Evolutionary conservation across 768 basidiomycete genomes (phyloP).

Genomic region (Tulasnella sp.): DNA sequence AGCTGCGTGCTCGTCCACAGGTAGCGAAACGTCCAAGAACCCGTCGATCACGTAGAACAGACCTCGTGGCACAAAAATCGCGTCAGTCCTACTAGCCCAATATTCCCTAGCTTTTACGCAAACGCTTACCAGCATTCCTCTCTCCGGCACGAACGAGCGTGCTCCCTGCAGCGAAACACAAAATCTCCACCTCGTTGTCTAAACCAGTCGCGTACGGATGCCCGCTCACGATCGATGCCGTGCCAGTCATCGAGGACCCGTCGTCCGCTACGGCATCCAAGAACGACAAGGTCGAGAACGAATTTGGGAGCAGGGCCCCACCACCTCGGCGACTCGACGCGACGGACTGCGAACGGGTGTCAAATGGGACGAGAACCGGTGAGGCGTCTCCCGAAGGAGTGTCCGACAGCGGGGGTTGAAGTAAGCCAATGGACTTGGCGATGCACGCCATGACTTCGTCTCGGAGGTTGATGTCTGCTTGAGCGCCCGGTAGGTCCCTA

Average conservation of each 20-base stretch:
- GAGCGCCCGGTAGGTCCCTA: slow-evolving; percentile 20
- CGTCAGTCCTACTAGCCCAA: neutral
- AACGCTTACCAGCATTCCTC: slow-evolving; percentile 55
- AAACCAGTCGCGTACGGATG: slow-evolving; percentile 42
- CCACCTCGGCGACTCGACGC: neutral
- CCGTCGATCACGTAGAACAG: slow-evolving; percentile 95
- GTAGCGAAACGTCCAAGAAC: slow-evolving; percentile 82
- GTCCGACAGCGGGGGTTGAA: slow-evolving; percentile 52
- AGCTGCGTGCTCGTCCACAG: slow-evolving; percentile 29
- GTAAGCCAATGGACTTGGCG: slow-evolving; percentile 89
- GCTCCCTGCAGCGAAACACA: slow-evolving; percentile 82
- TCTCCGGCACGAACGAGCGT: slow-evolving; percentile 84
- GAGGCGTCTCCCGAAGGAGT: slow-evolving; percentile 3
- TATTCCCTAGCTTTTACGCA: neutral
- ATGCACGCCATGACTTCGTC: slow-evolving; percentile 97
- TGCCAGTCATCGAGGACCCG: slow-evolving; percentile 51
- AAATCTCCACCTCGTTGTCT: slow-evolving; percentile 93
- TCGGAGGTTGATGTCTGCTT: slow-evolving; percentile 83
- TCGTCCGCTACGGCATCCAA: slow-evolving; percentile 19
- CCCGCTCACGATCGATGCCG: slow-evolving; percentile 32
- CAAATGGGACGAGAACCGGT: neutral
- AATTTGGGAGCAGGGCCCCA: slow-evolving; percentile 21
- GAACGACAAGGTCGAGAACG: slow-evolving; percentile 23
- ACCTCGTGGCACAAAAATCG: slow-evolving; percentile 29
- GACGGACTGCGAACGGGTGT: neutral